These are phyloP conservation scores for Candida pini DNA, from an alignment of 805 yeast species.

Conservation along the genomic window DNA sequence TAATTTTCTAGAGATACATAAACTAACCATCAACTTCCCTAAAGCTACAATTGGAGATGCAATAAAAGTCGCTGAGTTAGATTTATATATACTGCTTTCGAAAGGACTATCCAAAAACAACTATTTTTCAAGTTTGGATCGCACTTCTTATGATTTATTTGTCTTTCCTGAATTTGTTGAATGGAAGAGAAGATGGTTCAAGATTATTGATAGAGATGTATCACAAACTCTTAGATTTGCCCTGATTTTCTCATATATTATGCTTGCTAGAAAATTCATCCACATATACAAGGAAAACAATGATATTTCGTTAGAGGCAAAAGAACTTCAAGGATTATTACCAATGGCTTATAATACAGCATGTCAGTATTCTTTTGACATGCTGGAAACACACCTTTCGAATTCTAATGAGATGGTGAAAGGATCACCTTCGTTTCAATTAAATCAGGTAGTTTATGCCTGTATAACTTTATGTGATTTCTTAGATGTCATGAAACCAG, in stretches of 20 bases:
- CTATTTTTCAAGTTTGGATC: slow-evolving; percentile 1
- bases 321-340: slow-evolving; percentile 1
- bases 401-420: slow-evolving; percentile 42
- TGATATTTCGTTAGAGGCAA: not conserved
- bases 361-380: slow-evolving; percentile 38
- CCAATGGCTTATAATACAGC: slow-evolving; percentile 31
- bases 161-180: slow-evolving; percentile 33
- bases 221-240: slow-evolving; percentile 44
- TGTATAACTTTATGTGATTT: slow-evolving; percentile 48
- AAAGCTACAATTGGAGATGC: slow-evolving; percentile 49
- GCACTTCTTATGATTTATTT: slow-evolving; percentile 11
- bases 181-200: slow-evolving; percentile 43
- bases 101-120: slow-evolving; percentile 9
- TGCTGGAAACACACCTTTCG: slow-evolving; percentile 38
- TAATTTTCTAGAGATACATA: slow-evolving; percentile 37
- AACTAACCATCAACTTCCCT: slow-evolving; percentile 41
- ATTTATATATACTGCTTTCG: slow-evolving; percentile 29
- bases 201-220: slow-evolving; percentile 40
- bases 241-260: slow-evolving; percentile 41
- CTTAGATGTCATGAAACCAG: slow-evolving; percentile 32
- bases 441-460: slow-evolving; percentile 49
- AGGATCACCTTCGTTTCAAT: slow-evolving; percentile 50
- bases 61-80: slow-evolving; percentile 46
- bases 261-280: slow-evolving; percentile 33
- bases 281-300: slow-evolving; percentile 3